A percentile compares a stretch with the other conserved stretches of the same genome.
Evolutionary conservation across 192 early-diverging fungal species (phyloP).

Genomic region (Backusella tarrabulga): DNA sequence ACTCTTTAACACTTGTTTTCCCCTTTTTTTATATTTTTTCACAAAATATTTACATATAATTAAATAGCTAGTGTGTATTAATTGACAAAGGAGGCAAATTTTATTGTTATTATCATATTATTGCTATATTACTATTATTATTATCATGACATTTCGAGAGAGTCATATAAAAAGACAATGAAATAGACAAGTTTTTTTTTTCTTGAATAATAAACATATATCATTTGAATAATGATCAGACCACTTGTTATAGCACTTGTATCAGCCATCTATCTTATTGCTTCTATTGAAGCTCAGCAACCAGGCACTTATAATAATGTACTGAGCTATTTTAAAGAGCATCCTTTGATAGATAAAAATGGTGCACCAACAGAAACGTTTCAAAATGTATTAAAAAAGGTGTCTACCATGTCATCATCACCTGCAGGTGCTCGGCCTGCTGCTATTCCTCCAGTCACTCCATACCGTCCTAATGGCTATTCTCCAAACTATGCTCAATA

Average conservation of each 20-base stretch:
- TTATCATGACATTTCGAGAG: background rate
- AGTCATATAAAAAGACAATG: background rate
- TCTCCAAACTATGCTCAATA: background rate
- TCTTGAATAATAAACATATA: background rate
- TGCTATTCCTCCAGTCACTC: background rate
- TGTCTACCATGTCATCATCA: background rate
- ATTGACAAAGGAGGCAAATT: background rate
- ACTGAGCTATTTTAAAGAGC: background rate
- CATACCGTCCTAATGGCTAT: background rate
- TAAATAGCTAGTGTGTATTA: background rate
- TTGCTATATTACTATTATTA: background rate
- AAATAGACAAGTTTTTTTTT: background rate
- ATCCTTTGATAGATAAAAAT: background rate
- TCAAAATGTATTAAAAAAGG: background rate
- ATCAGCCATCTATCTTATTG: background rate
- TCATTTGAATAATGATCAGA: background rate
- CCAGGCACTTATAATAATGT: background rate
- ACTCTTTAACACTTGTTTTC: background rate
- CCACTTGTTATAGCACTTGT: background rate
- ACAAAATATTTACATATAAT: background rate
- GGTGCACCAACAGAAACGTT: background rate
- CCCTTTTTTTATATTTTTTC: background rate
- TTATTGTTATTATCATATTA: background rate
- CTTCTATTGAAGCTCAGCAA: background rate
- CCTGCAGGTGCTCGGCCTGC: background rate